These are phyloP conservation scores for Aspergillus jensenii DNA, from an alignment of 2,329 filamentous ascomycete species.

Conservation along the genomic window DNA sequence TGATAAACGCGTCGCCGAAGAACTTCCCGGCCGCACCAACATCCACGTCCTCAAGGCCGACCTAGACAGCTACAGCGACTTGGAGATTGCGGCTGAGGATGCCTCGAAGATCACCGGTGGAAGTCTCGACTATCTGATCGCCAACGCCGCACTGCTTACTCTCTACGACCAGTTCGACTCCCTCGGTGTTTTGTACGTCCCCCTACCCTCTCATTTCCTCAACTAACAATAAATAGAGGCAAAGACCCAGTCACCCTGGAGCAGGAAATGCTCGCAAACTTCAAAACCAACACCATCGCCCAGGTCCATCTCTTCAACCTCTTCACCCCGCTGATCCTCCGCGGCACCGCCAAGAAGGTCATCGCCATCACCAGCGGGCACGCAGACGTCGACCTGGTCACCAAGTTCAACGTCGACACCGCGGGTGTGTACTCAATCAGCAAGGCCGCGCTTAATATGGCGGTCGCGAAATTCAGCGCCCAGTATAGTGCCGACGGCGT, in stretches of 20 bases:
- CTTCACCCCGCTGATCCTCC: slow-evolving; percentile 53
- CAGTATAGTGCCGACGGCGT: slow-evolving; percentile 53
- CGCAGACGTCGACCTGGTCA: slow-evolving; percentile 49
- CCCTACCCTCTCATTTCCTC: neutral
- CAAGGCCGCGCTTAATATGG: slow-evolving; percentile 56
- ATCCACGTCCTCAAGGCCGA: slow-evolving; percentile 3
- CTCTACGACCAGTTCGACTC: neutral
- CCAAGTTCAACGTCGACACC: slow-evolving; percentile 35
- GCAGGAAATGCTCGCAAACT: neutral
- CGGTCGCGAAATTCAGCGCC: slow-evolving; percentile 54
- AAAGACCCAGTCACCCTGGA: neutral
- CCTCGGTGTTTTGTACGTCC: neutral
- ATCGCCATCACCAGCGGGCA: slow-evolving; percentile 51
- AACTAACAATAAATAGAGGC: neutral
- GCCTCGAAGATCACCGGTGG: slow-evolving; percentile 38
- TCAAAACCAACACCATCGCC: neutral
- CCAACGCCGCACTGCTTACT: neutral
- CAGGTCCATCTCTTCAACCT: slow-evolving; percentile 42
- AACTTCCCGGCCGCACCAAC: neutral
- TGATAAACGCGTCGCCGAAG: neutral
- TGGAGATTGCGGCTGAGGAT: slow-evolving; percentile 16
- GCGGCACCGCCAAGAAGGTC: slow-evolving; percentile 56
- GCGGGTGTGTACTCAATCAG: slow-evolving; percentile 47
- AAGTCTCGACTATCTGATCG: neutral
- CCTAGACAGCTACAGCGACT: neutral